Conservation (phyloP, 2,329 filamentous ascomycete genomes). For the Claviceps spartinae region DNA sequence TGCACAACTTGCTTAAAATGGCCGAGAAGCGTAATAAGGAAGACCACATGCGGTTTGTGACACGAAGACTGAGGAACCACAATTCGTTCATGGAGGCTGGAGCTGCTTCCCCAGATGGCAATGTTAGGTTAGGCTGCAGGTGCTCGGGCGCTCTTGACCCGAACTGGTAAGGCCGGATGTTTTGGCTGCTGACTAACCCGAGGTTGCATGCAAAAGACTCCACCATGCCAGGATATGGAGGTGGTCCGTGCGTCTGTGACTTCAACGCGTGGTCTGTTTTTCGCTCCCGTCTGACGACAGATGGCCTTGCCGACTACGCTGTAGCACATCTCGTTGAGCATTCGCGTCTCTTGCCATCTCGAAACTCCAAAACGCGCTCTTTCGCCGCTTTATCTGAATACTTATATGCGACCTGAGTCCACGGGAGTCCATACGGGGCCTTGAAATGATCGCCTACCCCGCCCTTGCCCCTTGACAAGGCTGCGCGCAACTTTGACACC, state of each 20-base stretch:
- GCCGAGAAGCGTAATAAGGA: too few relatives aligned
- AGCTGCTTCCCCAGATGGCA: slow-evolving; percentile 3
- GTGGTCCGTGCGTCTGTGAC: slow-evolving; percentile 13
- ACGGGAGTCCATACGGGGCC: slow-evolving; percentile 7
- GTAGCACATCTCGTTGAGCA: slow-evolving; percentile 14
- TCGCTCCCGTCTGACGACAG: slow-evolving; percentile 13
- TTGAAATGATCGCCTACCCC: slow-evolving; percentile 13
- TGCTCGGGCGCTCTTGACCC: neutral
- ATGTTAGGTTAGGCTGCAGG: neutral
- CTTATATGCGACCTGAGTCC: slow-evolving; percentile 10
- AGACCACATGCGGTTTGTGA: too few relatives aligned
- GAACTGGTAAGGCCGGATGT: neutral
- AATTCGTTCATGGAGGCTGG: neutral
- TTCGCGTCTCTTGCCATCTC: slow-evolving; percentile 13
- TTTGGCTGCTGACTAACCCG: slow-evolving; percentile 7
- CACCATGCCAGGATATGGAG: neutral
- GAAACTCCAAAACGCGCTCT: slow-evolving; percentile 12
- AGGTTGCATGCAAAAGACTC: neutral
- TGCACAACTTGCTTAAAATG: too few relatives aligned
- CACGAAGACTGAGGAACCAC: neutral
- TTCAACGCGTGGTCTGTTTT: slow-evolving; percentile 30
- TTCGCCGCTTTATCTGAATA: slow-evolving; percentile 9
- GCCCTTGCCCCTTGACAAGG: slow-evolving; percentile 17
- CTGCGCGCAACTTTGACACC: slow-evolving; percentile 14
- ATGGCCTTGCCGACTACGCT: slow-evolving; percentile 20